These are phyloP conservation scores for Noccaea caerulescens DNA, from an alignment of 345 rosid species.

Conservation along the genomic window DNA sequence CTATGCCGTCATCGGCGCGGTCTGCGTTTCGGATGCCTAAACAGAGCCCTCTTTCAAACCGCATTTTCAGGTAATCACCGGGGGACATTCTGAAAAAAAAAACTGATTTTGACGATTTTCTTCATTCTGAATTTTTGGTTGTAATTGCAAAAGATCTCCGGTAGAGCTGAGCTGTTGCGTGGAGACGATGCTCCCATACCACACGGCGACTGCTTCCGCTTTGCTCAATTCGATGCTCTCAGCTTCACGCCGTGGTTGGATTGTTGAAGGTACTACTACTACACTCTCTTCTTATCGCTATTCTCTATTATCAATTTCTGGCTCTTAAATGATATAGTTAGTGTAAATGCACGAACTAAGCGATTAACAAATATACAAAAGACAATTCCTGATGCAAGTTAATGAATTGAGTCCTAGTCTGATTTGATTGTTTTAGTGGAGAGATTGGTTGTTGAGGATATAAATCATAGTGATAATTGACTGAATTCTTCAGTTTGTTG, in stretches of 20 bases:
- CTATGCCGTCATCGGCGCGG: slow-evolving; percentile 47
- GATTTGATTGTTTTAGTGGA: background rate
- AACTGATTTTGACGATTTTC: background rate
- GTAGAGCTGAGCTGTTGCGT: slow-evolving; percentile 80
- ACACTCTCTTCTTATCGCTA: slow-evolving; percentile 10
- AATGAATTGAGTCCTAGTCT: background rate
- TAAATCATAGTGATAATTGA: slow-evolving; percentile 4
- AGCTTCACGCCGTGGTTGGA: slow-evolving; percentile 47
- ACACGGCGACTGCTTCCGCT: slow-evolving; percentile 90
- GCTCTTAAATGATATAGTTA: too few species aligned
- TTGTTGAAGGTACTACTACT: slow-evolving; percentile 37
- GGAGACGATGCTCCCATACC: slow-evolving; percentile 83
- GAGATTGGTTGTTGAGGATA: background rate
- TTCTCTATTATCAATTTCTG: background rate
- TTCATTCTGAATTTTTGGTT: background rate
- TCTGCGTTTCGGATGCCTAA: slow-evolving; percentile 62
- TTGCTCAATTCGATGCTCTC: slow-evolving; percentile 91
- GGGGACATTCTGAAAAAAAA: background rate
- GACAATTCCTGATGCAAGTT: background rate
- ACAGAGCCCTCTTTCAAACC: slow-evolving; percentile 56
- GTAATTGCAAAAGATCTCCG: slow-evolving; percentile 56
- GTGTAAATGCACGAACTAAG: too few species aligned
- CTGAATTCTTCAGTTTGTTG: slow-evolving; percentile 20
- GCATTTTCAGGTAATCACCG: slow-evolving; percentile 64
- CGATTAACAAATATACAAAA: too few species aligned